Percentiles rank a stretch among this genome's conserved stretches.
phyloP scores from a whole-genome alignment of 2,329 filamentous ascomycete species.

The Paecilomyces sp. region DNA sequence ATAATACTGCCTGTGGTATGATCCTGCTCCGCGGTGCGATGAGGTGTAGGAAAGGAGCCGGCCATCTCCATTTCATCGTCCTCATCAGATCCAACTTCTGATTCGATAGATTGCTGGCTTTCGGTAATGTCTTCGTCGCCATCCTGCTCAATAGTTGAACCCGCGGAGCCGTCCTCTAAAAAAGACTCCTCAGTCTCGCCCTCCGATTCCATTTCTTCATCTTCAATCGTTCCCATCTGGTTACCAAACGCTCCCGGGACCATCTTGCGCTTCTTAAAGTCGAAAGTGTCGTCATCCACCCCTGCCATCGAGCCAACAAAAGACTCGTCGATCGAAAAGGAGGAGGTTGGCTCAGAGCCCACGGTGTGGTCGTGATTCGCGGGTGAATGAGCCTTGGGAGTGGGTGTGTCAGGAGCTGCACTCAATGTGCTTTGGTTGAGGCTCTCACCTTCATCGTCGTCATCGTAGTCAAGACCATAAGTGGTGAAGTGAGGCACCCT shows the following conservation, averaged over 20 bases:
- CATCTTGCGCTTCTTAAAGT: slow-evolving; percentile 46
- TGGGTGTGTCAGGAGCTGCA: slow-evolving; percentile 44
- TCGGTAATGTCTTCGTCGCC: slow-evolving; percentile 50
- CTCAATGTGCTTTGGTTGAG: slow-evolving; percentile 45
- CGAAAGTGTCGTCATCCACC: slow-evolving; percentile 51
- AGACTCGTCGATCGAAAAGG: slow-evolving; percentile 34
- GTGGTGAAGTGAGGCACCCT: slow-evolving; percentile 94
- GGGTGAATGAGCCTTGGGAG: slow-evolving; percentile 30
- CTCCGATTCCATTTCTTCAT: slow-evolving; percentile 32
- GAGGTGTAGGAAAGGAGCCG: slow-evolving; percentile 66
- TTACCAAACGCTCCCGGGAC: slow-evolving; percentile 78
- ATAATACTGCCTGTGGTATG: slow-evolving; percentile 39
- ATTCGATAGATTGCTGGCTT: slow-evolving; percentile 53
- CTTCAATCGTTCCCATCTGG: slow-evolving; percentile 43
- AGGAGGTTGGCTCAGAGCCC: slow-evolving; percentile 30
- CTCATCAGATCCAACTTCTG: slow-evolving; percentile 55
- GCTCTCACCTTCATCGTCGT: slow-evolving; percentile 51
- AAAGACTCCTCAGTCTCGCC: slow-evolving; percentile 61
- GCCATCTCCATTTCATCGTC: slow-evolving; percentile 77
- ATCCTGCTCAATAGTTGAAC: slow-evolving; percentile 60
- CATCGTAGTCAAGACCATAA: slow-evolving; percentile 78
- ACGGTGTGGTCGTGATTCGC: slow-evolving; percentile 21
- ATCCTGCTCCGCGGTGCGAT: slow-evolving; percentile 70
- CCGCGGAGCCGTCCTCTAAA: slow-evolving; percentile 88
- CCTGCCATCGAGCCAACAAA: slow-evolving; percentile 32